Evolutionary conservation across 805 yeast genomes (phyloP).

Genomic region (Hanseniaspora hatyaiensis): DNA sequence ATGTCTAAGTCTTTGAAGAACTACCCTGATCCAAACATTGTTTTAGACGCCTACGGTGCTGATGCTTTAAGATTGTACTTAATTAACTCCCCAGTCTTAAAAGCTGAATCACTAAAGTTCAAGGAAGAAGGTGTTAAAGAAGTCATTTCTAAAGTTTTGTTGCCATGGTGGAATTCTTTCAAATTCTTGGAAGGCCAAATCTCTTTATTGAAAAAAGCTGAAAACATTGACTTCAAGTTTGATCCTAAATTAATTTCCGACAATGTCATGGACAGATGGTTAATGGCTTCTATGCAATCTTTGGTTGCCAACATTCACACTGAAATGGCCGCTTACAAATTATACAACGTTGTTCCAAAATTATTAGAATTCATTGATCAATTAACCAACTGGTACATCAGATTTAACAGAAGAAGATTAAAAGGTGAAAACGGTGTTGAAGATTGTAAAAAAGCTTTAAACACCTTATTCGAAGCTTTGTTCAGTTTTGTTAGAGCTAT

Average conservation of each 20-base stretch:
- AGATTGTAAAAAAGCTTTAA: slow-evolving; percentile 77
- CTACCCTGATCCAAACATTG: slow-evolving; percentile 85
- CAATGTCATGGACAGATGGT: slow-evolving; percentile 97
- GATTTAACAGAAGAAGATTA: slow-evolving; percentile 94
- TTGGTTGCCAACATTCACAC: slow-evolving; percentile 71
- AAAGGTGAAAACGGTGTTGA: slow-evolving; percentile 84
- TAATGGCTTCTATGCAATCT: slow-evolving; percentile 90
- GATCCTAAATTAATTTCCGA: slow-evolving; percentile 52
- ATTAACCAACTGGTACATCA: slow-evolving; percentile 96
- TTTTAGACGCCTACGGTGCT: slow-evolving; percentile 85
- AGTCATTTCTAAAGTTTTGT: slow-evolving; percentile 84
- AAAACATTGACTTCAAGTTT: slow-evolving; percentile 58
- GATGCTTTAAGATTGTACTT: slow-evolving; percentile 92
- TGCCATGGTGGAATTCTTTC: slow-evolving; percentile 98
- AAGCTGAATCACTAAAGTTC: slow-evolving; percentile 92
- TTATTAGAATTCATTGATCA: slow-evolving; percentile 80
- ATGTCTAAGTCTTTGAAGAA: slow-evolving; percentile 97
- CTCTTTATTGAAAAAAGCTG: slow-evolving; percentile 66
- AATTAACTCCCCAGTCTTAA: slow-evolving; percentile 92
- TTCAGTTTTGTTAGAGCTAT: slow-evolving; percentile 83
- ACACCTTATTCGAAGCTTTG: slow-evolving; percentile 81
- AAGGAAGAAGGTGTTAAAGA: slow-evolving; percentile 98
- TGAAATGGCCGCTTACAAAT: slow-evolving; percentile 82
- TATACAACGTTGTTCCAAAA: slow-evolving; percentile 93
- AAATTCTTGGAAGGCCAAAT: slow-evolving; percentile 94